Evolutionary conservation across 495 filamentous ascomycete species (phyloP).

Genomic region (Baudoinia panamericana): DNA sequence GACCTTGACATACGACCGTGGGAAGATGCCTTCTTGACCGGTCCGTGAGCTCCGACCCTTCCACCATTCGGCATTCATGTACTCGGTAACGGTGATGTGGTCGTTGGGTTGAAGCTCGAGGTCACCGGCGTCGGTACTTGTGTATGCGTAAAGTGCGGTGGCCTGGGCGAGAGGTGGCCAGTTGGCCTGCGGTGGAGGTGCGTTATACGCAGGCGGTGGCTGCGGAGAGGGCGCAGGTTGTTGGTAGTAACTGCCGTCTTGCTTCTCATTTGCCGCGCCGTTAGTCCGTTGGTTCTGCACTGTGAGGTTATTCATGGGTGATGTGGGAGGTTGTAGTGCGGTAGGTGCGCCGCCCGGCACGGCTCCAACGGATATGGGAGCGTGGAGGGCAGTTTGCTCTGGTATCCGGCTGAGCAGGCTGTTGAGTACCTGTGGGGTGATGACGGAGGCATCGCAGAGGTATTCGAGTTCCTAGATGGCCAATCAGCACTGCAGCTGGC

Average conservation of each 20-base stretch:
- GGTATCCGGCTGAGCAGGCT: constrained; percentile 63
- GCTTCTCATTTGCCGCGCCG: constrained; percentile 30
- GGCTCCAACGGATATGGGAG: constrained; percentile 38
- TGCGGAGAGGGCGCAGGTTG: constrained; percentile 41
- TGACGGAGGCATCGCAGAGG: constrained; percentile 63
- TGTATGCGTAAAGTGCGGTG: constrained; percentile 75
- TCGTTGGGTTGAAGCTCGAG: constrained; percentile 63
- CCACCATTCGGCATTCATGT: constrained; percentile 97
- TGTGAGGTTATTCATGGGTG: constrained; percentile 25
- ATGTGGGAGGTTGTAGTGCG: constrained; percentile 29
- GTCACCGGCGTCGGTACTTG: constrained; percentile 64
- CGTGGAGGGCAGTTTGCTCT: constrained; percentile 35
- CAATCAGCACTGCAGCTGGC: constrained; percentile 31
- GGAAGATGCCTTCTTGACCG: constrained; percentile 79
- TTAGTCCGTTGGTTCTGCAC: constrained; percentile 27
- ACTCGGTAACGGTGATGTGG: constrained; percentile 63
- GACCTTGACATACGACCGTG: constrained; percentile 68
- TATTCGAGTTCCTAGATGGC: constrained; percentile 61
- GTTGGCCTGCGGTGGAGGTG: constrained; percentile 14
- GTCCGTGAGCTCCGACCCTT: constrained; percentile 71
- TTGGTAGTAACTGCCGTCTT: constrained; percentile 40
- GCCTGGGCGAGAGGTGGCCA: constrained; percentile 44
- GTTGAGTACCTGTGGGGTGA: constrained; percentile 56
- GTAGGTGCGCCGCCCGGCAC: constrained; percentile 32
- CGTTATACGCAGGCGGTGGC: constrained; percentile 31